Evolutionary conservation across 371 early-diverging fungal species (phyloP), one percentile per base, ranked within the genome.

Genomic region (Fennellomyces sp.): DNA sequence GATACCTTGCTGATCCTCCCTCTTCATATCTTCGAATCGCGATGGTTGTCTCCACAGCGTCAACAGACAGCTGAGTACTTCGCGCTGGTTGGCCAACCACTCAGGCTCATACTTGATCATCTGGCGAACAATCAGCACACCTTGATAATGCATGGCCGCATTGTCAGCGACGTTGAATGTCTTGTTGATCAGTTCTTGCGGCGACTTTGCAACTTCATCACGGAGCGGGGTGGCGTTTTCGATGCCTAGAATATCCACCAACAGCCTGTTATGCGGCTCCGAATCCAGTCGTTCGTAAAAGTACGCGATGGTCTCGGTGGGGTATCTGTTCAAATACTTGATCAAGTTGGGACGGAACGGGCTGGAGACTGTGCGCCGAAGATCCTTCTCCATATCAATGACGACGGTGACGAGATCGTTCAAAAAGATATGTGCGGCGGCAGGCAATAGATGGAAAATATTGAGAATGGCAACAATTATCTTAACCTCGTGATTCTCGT

Each of bases 391-490:
- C 78, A 99, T 80, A 17, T 90, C 88, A 8, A 97, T 59, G 0
- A 97, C 93, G 6, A 84, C 85, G 0, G 87, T 84, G 23, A 99
- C 91, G 30, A 98, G 71, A 25, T 97, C 94, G 35, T 93, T 91
- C 82, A 99, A 68, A 61, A 97, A 97, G 15, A 94, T 85, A 65
- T 91, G 91, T 11, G 98, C 98, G 0, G 95, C 83, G 26, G 95
- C 79, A 0, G 99, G 99, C 15, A 99, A 75, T 52, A 96, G 68
- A 58, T 94, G 91, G 65, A 98, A 97, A 3, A 98, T 91, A 52
- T 96, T 88, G 60, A 98, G 70, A 13, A 98, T 96, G 1, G 94
- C 95, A 1, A 93, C 96, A 53, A 98, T 91, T 53, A 99, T 89
- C 63, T 91, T 87, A 61, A 98, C 90, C 63, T 95, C 94, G 48